These are phyloP conservation scores for Russula foetens DNA, from an alignment of 768 basidiomycete genomes.

Conservation along the genomic window DNA sequence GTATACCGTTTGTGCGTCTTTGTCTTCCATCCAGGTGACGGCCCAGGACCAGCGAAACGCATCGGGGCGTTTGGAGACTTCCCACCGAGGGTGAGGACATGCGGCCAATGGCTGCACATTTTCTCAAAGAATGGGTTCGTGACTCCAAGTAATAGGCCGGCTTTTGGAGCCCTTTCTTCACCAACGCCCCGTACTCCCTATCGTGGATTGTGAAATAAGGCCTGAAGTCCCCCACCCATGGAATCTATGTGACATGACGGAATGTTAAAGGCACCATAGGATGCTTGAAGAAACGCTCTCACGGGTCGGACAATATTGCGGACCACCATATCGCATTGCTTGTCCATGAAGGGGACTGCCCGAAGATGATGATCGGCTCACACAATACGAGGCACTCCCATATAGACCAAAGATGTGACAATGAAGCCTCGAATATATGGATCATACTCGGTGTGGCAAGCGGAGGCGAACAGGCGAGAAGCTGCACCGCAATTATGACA, in stretches of 20 bases:
- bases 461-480: constrained; percentile 59
- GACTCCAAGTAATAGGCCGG: constrained; percentile 72
- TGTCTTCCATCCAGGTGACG: constrained; percentile 66
- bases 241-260: constrained; percentile 45
- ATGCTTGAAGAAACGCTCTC: constrained; percentile 20
- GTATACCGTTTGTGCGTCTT: constrained; percentile 76
- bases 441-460: constrained; percentile 41
- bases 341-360: constrained; percentile 67
- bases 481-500: constrained; percentile 30
- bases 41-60: constrained; percentile 44
- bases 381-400: constrained; percentile 94
- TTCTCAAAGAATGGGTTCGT: constrained; percentile 85
- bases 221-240: constrained; percentile 74
- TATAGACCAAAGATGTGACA: constrained; percentile 68
- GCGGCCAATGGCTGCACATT: constrained; percentile 79
- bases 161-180: constrained; percentile 77
- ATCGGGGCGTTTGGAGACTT: constrained; percentile 23
- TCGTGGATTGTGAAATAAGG: constrained; percentile 98
- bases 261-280: background rate
- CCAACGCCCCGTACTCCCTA: constrained; percentile 62
- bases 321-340: constrained; percentile 88
- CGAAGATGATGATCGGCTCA: constrained; percentile 84
- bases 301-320: constrained; percentile 82
- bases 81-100: constrained; percentile 61
- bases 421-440: constrained; percentile 51